Evolutionary conservation across 83 land plant genomes (phyloP).

Genomic region (Picea engelmannii): DNA sequence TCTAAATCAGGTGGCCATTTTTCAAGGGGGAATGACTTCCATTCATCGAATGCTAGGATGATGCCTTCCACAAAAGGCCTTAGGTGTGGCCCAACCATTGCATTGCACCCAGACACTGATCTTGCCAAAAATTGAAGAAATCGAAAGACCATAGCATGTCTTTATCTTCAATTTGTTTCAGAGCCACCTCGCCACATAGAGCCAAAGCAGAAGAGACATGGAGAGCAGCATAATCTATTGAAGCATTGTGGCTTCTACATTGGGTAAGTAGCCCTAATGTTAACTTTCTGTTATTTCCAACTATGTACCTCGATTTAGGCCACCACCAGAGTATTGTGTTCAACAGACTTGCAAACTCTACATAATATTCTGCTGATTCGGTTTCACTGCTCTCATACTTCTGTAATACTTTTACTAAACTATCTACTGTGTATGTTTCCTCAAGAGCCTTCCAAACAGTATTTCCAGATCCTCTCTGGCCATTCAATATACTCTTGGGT

Average conservation of each 20-base stretch:
- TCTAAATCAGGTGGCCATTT: slow-evolving; percentile 27
- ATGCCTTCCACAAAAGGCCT: slow-evolving; percentile 37
- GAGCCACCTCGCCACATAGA: slow-evolving; percentile 51
- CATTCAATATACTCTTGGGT: slow-evolving; percentile 1
- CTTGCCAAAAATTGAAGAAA: slow-evolving; percentile 39
- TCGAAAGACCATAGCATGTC: slow-evolving; percentile 26
- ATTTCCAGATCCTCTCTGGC: slow-evolving; percentile 12
- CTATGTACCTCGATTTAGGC: slow-evolving; percentile 48
- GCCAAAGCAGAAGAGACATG: slow-evolving; percentile 49
- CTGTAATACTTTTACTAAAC: slow-evolving; percentile 14
- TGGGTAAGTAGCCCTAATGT: slow-evolving; percentile 17
- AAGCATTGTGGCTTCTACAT: slow-evolving; percentile 14
- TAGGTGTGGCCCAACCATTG: slow-evolving; percentile 19
- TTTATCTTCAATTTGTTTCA: slow-evolving; percentile 38
- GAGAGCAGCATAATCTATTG: slow-evolving; percentile 26
- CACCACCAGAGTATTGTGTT: slow-evolving; percentile 39
- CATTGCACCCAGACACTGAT: slow-evolving; percentile 20
- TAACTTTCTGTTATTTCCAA: slow-evolving; percentile 39
- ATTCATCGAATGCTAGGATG: slow-evolving; percentile 28
- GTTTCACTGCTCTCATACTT: slow-evolving; percentile 16
- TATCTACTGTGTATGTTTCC: slow-evolving; percentile 27
- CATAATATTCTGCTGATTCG: slow-evolving; percentile 27
- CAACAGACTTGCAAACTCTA: slow-evolving; percentile 37
- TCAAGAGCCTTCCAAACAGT: slow-evolving; percentile 35
- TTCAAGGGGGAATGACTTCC: slow-evolving; percentile 6